Evolutionary conservation across 164 flowering plant genomes (phyloP).

Genomic region (Sedum album): DNA sequence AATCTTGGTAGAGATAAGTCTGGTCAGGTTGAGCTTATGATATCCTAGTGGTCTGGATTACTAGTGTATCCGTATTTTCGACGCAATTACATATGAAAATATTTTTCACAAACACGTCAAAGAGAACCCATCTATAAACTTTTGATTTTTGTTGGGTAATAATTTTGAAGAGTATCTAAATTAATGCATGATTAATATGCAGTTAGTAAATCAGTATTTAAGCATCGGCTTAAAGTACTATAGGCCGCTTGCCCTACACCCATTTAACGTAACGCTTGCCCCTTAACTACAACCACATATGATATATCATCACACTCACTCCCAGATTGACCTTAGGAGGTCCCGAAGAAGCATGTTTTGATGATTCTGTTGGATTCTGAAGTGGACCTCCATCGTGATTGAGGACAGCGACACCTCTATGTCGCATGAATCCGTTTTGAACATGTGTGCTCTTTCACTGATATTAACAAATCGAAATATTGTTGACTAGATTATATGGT

Average conservation of each 20-base stretch:
- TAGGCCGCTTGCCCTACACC: background rate
- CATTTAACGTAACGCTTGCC: background rate
- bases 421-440: background rate
- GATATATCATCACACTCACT: too few relatives aligned
- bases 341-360: background rate
- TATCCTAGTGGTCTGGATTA: too few relatives aligned
- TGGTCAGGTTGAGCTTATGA: too few relatives aligned
- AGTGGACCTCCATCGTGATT: background rate
- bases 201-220: background rate
- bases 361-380: conserved; percentile 1
- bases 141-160: too few relatives aligned
- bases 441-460: background rate
- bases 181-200: too few relatives aligned
- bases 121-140: too few relatives aligned
- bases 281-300: background rate
- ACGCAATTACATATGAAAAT: too few relatives aligned
- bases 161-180: too few relatives aligned
- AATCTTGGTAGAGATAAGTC: background rate
- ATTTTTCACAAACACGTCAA: too few relatives aligned
- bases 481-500: background rate
- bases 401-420: background rate
- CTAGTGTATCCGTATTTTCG: too few relatives aligned
- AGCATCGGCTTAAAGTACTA: background rate
- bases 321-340: background rate
- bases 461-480: background rate